Percentiles rank a stretch among this genome's conserved stretches.
phyloP scores from a whole-genome alignment of 441 rosid species.

The Melastoma candidum region DNA sequence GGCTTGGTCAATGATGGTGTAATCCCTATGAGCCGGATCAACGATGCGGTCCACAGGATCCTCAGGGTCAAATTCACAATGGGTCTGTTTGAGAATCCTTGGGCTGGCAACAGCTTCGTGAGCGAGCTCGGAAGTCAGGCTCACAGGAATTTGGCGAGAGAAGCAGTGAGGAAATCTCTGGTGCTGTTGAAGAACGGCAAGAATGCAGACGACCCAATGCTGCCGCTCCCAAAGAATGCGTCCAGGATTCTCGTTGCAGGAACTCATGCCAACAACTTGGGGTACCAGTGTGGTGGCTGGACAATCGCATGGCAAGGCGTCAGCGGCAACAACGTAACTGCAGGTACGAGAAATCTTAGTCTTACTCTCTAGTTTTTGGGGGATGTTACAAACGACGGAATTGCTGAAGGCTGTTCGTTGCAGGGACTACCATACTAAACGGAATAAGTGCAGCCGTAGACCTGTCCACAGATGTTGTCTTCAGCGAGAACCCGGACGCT shows the following conservation, averaged over 20 bases:
- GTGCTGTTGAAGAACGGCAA: constrained; percentile 12
- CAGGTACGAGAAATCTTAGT: not conserved
- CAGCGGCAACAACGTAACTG: constrained; percentile 11
- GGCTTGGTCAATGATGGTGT: constrained; percentile 1
- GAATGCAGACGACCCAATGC: constrained; percentile 1
- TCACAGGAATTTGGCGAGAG: constrained; percentile 12
- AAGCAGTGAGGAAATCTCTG: constrained; percentile 14
- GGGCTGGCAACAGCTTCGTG: constrained; percentile 2
- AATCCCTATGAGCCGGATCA: constrained; percentile 13
- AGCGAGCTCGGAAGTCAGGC: constrained; percentile 12
- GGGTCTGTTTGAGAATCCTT: constrained; percentile 14
- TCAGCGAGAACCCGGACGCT: constrained; percentile 9
- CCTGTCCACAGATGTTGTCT: constrained; percentile 2
- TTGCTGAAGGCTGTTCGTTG: not conserved
- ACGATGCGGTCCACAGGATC: constrained; percentile 10
- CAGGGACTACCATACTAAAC: constrained; percentile 11
- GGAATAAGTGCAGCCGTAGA: constrained; percentile 6
- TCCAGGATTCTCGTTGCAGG: constrained; percentile 12
- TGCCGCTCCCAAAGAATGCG: constrained; percentile 9
- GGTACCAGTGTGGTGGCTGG: constrained; percentile 14
- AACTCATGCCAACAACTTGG: constrained; percentile 14
- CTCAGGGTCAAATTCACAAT: constrained; percentile 11
- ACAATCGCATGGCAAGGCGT: constrained; percentile 13
- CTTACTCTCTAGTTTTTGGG: too few relatives aligned
- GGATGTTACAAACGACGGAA: too few relatives aligned